Evolutionary conservation across 306 rosid genomes (phyloP).

Genomic region (Vicia villosa): DNA sequence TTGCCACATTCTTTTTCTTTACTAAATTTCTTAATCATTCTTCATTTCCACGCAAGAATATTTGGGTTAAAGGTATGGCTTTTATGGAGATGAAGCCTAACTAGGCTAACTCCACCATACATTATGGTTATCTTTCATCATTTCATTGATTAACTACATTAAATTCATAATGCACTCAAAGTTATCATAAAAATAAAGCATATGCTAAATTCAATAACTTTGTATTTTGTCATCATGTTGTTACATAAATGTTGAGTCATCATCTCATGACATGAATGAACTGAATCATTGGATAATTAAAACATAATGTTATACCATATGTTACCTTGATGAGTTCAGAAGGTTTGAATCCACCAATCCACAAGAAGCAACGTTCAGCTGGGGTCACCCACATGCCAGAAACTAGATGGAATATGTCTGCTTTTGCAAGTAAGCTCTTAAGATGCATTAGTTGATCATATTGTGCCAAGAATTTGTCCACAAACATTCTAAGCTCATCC

Average conservation of each 20-base stretch:
- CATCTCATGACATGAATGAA: slow-evolving; percentile 1
- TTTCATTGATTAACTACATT: slow-evolving; percentile 48
- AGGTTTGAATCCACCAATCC: slow-evolving; percentile 94
- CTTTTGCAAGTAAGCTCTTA: slow-evolving; percentile 71
- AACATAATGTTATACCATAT: not conserved
- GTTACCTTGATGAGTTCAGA: slow-evolving; percentile 92
- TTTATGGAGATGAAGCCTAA: slow-evolving; percentile 52
- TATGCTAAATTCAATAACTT: not conserved
- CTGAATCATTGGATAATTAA: not conserved
- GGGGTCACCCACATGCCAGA: slow-evolving; percentile 97
- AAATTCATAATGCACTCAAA: not conserved
- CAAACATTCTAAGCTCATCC: slow-evolving; percentile 72
- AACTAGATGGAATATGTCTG: slow-evolving; percentile 79
- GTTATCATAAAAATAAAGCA: not conserved
- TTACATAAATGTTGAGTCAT: slow-evolving; percentile 30
- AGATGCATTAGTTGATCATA: slow-evolving; percentile 68
- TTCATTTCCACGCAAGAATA: slow-evolving; percentile 32
- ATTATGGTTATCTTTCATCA: slow-evolving; percentile 47
- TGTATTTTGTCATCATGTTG: slow-evolving; percentile 28
- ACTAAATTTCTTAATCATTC: slow-evolving; percentile 26
- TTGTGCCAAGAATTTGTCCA: slow-evolving; percentile 74
- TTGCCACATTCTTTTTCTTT: slow-evolving; percentile 37
- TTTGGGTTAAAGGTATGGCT: slow-evolving; percentile 40
- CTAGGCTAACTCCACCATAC: slow-evolving; percentile 55
- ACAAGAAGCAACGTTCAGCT: slow-evolving; percentile 91